Conservation (phyloP, 2,329 filamentous ascomycete species). For the Cercospora zeina region DNA sequence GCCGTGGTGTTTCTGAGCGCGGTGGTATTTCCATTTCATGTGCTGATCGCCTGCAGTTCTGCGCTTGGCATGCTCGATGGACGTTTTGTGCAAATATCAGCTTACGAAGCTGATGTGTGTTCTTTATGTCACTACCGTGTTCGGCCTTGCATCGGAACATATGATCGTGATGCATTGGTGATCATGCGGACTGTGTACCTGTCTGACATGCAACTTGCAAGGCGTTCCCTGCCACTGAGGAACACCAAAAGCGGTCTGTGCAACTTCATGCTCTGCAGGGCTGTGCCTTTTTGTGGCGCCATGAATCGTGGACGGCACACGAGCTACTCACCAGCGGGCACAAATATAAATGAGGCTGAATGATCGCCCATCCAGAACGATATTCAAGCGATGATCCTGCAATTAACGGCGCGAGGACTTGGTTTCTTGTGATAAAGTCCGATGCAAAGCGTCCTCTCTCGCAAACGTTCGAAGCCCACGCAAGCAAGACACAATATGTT, state of each 20-base stretch:
- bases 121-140: slow-evolving; percentile 8
- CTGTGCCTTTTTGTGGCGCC: slow-evolving; percentile 2
- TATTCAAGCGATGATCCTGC: neutral
- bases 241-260: slow-evolving; percentile 6
- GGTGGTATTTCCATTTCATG: slow-evolving; percentile 4
- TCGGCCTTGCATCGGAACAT: slow-evolving; percentile 16
- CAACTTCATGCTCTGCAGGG: slow-evolving; percentile 10
- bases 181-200: slow-evolving; percentile 13
- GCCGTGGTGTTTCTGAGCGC: slow-evolving; percentile 13
- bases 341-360: neutral
- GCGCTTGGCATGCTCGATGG: neutral
- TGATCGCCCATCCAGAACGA: slow-evolving; percentile 2
- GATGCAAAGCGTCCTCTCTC: neutral
- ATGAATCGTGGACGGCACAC: neutral
- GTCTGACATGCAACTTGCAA: neutral
- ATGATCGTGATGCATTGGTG: slow-evolving; percentile 5
- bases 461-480: neutral
- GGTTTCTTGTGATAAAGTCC: neutral
- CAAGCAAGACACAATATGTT: neutral
- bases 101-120: neutral
- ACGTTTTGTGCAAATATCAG: neutral
- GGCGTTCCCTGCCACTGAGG: slow-evolving; percentile 4
- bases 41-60: neutral
- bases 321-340: neutral
- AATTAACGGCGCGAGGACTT: neutral